These are phyloP conservation scores for Suhomyces pyralidae DNA, from an alignment of 805 yeast genomes.

Conservation along the genomic window DNA sequence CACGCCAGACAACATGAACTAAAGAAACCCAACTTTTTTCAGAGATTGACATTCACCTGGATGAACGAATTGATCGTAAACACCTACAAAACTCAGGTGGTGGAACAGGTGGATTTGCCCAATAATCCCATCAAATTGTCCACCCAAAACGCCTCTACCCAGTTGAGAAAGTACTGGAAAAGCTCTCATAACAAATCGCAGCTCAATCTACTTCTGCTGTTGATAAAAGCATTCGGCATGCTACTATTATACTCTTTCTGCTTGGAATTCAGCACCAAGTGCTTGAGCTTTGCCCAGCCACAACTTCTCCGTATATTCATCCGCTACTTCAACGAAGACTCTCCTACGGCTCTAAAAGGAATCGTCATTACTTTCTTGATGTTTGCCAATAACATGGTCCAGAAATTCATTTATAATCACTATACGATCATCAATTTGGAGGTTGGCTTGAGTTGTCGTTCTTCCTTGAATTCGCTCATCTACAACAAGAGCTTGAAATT, in stretches of 20 bases:
- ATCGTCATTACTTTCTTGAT: conserved; percentile 58
- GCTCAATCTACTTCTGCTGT: conserved; percentile 13
- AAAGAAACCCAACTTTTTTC: conserved; percentile 31
- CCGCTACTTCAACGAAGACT: conserved; percentile 50
- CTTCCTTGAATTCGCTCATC: conserved; percentile 21
- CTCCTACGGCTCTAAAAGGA: conserved; percentile 54
- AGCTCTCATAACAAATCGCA: background rate
- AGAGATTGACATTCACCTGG: conserved; percentile 45
- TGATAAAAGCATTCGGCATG: conserved; percentile 26
- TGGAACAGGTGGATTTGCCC: conserved; percentile 34
- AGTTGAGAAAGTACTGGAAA: conserved; percentile 17
- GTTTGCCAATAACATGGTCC: conserved; percentile 58
- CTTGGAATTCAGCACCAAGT: conserved; percentile 21
- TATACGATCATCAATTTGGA: conserved; percentile 54
- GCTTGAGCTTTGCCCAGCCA: conserved; percentile 69
- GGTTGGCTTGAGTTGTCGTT: conserved; percentile 49
- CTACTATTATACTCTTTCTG: conserved; percentile 18
- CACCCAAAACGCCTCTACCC: conserved; percentile 16
- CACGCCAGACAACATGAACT: conserved; percentile 15
- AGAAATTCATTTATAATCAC: conserved; percentile 66
- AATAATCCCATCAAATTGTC: conserved; percentile 24
- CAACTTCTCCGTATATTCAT: conserved; percentile 71
- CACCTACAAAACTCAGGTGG: conserved; percentile 35
- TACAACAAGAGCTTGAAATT: conserved; percentile 21
- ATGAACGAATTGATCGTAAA: conserved; percentile 44